Conservation (phyloP, 2,329 filamentous ascomycete genomes). For the Cordyceps tenuipes region DNA sequence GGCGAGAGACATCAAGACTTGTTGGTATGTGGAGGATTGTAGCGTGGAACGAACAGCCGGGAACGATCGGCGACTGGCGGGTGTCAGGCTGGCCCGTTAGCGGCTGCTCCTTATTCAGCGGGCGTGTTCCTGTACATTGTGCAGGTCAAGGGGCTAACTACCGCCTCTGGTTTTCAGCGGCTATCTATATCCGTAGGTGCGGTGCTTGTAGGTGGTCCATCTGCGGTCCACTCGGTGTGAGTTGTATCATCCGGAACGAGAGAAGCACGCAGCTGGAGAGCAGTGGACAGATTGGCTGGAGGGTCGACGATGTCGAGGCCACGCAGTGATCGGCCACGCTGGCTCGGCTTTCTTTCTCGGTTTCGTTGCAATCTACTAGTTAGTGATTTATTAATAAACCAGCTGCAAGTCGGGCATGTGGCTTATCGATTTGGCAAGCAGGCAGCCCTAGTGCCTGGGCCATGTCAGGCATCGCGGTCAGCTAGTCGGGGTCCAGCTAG, state of each 20-base stretch:
- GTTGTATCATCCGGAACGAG: background rate
- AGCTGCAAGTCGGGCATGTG: background rate
- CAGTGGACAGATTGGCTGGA: background rate
- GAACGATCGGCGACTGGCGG: constrained; percentile 8
- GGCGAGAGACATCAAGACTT: no score
- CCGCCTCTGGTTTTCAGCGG: background rate
- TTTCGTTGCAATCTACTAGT: background rate
- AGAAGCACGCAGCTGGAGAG: background rate
- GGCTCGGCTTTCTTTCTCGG: background rate
- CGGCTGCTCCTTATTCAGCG: background rate
- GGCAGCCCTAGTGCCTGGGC: background rate
- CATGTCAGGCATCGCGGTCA: background rate
- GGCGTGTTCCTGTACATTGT: constrained; percentile 1
- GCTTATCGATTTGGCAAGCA: constrained; percentile 1
- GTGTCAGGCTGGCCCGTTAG: constrained; percentile 3
- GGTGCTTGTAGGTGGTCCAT: background rate
- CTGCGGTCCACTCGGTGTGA: constrained; percentile 4
- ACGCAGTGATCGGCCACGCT: background rate
- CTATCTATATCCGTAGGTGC: background rate
- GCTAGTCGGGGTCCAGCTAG: background rate
- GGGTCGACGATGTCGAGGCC: background rate
- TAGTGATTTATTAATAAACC: background rate
- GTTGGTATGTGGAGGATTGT: background rate
- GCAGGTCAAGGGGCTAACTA: background rate
- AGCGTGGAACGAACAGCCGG: background rate